Evolutionary conservation across 2,329 filamentous ascomycete genomes (phyloP).

Genomic region (Pseudogymnoascus sp.): DNA sequence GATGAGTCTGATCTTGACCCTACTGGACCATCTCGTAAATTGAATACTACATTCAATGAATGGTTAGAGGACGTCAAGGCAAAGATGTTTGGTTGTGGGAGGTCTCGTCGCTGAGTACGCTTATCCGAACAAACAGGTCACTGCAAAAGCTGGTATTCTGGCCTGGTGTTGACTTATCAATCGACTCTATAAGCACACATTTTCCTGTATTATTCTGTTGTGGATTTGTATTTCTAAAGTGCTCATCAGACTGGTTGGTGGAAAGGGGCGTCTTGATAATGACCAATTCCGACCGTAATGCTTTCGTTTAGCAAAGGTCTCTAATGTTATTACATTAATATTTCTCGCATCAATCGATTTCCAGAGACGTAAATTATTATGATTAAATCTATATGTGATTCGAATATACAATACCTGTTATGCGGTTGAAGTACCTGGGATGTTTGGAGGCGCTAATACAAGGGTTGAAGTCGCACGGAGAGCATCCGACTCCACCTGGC

Average conservation of each 20-base stretch:
- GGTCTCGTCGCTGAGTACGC: neutral
- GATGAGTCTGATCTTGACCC: neutral
- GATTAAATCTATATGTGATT: neutral
- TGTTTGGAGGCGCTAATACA: neutral
- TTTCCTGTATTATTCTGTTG: neutral
- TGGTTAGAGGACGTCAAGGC: neutral
- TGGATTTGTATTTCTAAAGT: neutral
- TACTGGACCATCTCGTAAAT: neutral
- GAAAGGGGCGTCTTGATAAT: neutral
- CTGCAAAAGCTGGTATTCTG: neutral
- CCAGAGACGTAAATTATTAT: neutral
- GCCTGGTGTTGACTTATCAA: neutral
- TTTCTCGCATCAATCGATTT: neutral
- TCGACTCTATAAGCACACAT: neutral
- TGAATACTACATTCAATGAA: neutral
- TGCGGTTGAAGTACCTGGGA: too few species aligned
- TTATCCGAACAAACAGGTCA: neutral
- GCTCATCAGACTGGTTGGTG: neutral
- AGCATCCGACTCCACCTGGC: neutral
- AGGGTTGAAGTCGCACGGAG: neutral
- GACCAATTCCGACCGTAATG: neutral
- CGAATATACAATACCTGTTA: neutral
- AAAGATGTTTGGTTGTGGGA: neutral
- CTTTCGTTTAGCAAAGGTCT: neutral
- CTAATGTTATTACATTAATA: neutral